These are phyloP conservation scores for Solioccasus polychromus DNA, from an alignment of 768 basidiomycete genomes.

Conservation along the genomic window DNA sequence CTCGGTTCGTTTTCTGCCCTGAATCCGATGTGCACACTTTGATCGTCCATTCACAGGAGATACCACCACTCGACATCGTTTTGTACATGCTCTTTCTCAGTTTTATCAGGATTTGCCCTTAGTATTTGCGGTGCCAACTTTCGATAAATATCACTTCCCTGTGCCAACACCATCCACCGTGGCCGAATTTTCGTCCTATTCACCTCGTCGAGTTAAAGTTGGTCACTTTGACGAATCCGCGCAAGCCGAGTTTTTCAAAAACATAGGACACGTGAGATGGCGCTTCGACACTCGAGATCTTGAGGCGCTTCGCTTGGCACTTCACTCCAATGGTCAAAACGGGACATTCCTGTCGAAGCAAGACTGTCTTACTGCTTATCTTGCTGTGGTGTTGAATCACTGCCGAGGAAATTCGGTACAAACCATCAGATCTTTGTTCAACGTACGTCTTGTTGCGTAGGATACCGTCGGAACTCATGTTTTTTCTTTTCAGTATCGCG, in stretches of 20 bases:
- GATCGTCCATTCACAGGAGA: conserved; percentile 17
- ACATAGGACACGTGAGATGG: conserved; percentile 6
- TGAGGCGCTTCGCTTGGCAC: conserved; percentile 5
- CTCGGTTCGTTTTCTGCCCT: conserved; percentile 23
- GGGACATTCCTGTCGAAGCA: conserved; percentile 20
- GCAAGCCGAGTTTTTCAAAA: conserved; percentile 1
- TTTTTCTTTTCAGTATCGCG: conserved; percentile 14
- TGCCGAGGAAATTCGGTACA: conserved; percentile 5
- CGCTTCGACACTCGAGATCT: conserved; percentile 5
- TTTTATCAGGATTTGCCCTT: conserved; percentile 18
- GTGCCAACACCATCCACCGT: conserved; percentile 5
- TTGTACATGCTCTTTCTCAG: conserved; percentile 24
- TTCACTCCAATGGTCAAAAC: not conserved
- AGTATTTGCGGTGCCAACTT: conserved; percentile 11
- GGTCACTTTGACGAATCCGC: conserved; percentile 12
- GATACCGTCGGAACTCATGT: not conserved
- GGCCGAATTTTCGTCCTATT: conserved; percentile 9
- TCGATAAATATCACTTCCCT: conserved; percentile 18
- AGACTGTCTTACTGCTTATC: conserved; percentile 30
- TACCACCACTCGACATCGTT: conserved; percentile 19
- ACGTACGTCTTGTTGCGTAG: conserved; percentile 13
- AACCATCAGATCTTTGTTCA: conserved; percentile 23
- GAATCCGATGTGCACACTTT: not conserved
- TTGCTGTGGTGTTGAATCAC: conserved; percentile 21
- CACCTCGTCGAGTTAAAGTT: conserved; percentile 19